phyloP scores from a whole-genome alignment of 441 rosid species.

The Populus tomentosa region DNA sequence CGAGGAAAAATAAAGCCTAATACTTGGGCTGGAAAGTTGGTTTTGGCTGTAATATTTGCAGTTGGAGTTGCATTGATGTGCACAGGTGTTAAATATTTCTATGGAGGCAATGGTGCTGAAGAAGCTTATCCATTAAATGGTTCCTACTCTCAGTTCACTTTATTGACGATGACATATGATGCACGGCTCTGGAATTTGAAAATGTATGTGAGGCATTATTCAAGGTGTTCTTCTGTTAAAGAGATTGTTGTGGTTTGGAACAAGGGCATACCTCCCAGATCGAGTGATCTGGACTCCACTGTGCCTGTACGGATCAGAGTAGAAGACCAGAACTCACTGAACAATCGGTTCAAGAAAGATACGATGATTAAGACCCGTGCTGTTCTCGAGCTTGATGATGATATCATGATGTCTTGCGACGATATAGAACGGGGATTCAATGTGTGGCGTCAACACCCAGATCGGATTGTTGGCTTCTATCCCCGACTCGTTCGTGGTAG shows the following conservation, averaged over 20 bases:
- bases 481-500: slow-evolving; percentile 60
- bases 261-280: slow-evolving; percentile 73
- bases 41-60: slow-evolving; percentile 39
- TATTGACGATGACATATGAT: slow-evolving; percentile 90
- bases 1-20: slow-evolving; percentile 58
- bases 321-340: slow-evolving; percentile 65
- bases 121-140: slow-evolving; percentile 63
- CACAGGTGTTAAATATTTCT: slow-evolving; percentile 49
- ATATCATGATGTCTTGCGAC: slow-evolving; percentile 89
- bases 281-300: slow-evolving; percentile 61
- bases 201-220: slow-evolving; percentile 87
- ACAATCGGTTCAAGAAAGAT: slow-evolving; percentile 82
- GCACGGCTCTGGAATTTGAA: slow-evolving; percentile 98
- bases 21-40: slow-evolving; percentile 47
- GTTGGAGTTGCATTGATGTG: slow-evolving; percentile 57
- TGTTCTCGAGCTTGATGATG: slow-evolving; percentile 95
- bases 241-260: slow-evolving; percentile 97
- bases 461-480: slow-evolving; percentile 82
- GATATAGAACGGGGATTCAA: slow-evolving; percentile 81
- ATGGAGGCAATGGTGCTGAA: slow-evolving; percentile 79
- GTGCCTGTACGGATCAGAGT: slow-evolving; percentile 84
- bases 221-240: slow-evolving; percentile 84
- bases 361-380: slow-evolving; percentile 63
- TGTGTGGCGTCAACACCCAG: slow-evolving; percentile 84
- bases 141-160: slow-evolving; percentile 77